phyloP scores from a whole-genome alignment of 1,139 yeast genomes.

The Pichia sp. region DNA sequence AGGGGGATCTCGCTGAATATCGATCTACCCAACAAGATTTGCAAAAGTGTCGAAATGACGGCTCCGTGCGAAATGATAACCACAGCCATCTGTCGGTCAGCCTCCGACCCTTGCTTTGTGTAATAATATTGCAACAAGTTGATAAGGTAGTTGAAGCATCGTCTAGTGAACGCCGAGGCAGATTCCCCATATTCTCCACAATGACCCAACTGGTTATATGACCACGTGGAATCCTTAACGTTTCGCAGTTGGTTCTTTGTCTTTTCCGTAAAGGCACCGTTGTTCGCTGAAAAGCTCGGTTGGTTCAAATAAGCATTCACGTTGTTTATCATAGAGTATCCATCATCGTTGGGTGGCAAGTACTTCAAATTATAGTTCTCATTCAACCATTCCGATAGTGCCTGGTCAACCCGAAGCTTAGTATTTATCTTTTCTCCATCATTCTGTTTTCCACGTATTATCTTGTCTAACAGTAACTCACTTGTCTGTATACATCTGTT shows the following conservation, averaged over 20 bases:
- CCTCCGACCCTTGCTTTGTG: slow-evolving; percentile 20
- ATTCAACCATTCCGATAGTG: slow-evolving; percentile 37
- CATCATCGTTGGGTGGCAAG: slow-evolving; percentile 40
- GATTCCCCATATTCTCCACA: slow-evolving; percentile 35
- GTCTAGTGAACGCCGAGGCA: slow-evolving; percentile 31
- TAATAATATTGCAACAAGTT: slow-evolving; percentile 41
- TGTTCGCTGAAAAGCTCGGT: slow-evolving; percentile 5
- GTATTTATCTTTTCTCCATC: slow-evolving; percentile 4
- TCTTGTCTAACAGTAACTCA: slow-evolving; percentile 35
- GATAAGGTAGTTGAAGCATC: slow-evolving; percentile 42
- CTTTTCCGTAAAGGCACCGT: slow-evolving; percentile 2
- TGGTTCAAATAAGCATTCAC: slow-evolving; percentile 33
- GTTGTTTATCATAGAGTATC: slow-evolving; percentile 34
- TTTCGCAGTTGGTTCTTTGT: slow-evolving; percentile 20
- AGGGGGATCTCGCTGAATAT: slow-evolving; percentile 33
- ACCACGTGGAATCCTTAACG: slow-evolving; percentile 30
- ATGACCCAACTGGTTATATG: slow-evolving; percentile 30
- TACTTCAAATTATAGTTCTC: slow-evolving; percentile 34
- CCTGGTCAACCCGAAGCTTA: slow-evolving; percentile 35
- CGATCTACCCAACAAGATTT: slow-evolving; percentile 28
- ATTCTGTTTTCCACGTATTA: slow-evolving; percentile 11
- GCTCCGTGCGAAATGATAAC: slow-evolving; percentile 33
- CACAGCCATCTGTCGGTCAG: slow-evolving; percentile 26
- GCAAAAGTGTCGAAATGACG: slow-evolving; percentile 31
- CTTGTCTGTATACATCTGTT: slow-evolving; percentile 86